These are phyloP conservation scores for Boletus rex-veris DNA, from an alignment of 768 basidiomycete species.

Conservation along the genomic window DNA sequence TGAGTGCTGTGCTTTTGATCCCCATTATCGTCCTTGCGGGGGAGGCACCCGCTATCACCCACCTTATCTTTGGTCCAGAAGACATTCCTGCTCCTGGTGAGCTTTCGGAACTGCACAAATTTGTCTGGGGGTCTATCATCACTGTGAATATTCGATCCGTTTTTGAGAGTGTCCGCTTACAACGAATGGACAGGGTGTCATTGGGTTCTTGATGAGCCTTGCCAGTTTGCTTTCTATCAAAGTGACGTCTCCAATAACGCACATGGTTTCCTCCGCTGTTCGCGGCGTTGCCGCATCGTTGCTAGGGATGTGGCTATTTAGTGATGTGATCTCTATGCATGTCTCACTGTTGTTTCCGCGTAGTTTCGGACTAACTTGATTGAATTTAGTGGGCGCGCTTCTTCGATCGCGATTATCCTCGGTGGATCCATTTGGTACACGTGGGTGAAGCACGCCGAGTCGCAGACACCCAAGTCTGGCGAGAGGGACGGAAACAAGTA, in stretches of 20 bases:
- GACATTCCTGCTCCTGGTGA: slow-evolving; percentile 37
- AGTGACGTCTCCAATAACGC: slow-evolving; percentile 95
- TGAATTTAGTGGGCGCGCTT: slow-evolving; percentile 63
- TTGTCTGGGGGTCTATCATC: slow-evolving; percentile 74
- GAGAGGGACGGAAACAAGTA: slow-evolving; percentile 38
- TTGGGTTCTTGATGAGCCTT: slow-evolving; percentile 94
- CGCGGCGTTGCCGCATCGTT: slow-evolving; percentile 91
- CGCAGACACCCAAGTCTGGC: slow-evolving; percentile 37
- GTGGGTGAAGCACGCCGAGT: slow-evolving; percentile 79
- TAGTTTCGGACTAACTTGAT: slow-evolving; percentile 1
- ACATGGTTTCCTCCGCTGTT: slow-evolving; percentile 95
- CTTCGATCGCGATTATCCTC: slow-evolving; percentile 80
- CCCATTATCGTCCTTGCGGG: slow-evolving; percentile 75
- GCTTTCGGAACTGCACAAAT: slow-evolving; percentile 54
- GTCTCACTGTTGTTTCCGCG: not conserved
- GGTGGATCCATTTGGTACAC: slow-evolving; percentile 82
- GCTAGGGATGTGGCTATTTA: slow-evolving; percentile 76
- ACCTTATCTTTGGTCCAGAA: slow-evolving; percentile 52
- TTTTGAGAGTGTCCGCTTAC: slow-evolving; percentile 1
- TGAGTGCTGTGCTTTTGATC: slow-evolving; percentile 67
- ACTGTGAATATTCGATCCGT: slow-evolving; percentile 49
- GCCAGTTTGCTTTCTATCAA: slow-evolving; percentile 93
- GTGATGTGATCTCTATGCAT: slow-evolving; percentile 76
- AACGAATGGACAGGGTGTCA: slow-evolving; percentile 52
- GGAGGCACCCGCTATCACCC: slow-evolving; percentile 62